phyloP scores from a whole-genome alignment of 129 eudicot species.

The Flaveria robusta region DNA sequence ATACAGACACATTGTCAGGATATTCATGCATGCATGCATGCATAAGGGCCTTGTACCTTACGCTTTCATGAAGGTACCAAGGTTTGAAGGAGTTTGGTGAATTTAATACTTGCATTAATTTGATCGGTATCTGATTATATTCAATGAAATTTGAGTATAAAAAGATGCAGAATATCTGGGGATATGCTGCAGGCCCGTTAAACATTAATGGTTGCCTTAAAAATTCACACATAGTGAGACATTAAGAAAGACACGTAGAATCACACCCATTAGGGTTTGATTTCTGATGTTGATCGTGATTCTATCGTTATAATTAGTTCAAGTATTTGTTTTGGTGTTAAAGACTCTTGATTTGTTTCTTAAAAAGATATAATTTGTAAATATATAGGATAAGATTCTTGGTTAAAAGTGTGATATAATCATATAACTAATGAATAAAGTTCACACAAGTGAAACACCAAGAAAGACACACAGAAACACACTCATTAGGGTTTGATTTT shows the following conservation, averaged over 20 bases:
- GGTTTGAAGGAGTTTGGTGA: constrained; percentile 28
- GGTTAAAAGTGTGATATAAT: not conserved
- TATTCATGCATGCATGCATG: constrained; percentile 31
- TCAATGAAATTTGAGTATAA: constrained; percentile 10
- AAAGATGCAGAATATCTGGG: constrained; percentile 26
- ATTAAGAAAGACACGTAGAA: constrained; percentile 31
- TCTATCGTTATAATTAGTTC: not conserved
- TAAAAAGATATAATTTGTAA: constrained; percentile 8
- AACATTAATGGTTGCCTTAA: constrained; percentile 31
- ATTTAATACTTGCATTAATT: constrained; percentile 20
- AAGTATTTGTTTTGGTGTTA: constrained; percentile 8
- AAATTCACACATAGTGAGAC: constrained; percentile 33
- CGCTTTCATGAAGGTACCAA: constrained; percentile 22
- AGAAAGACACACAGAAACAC: constrained; percentile 23
- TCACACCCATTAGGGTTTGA: constrained; percentile 30
- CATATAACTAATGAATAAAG: not conserved
- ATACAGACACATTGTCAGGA: not conserved
- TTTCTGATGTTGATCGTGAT: constrained; percentile 26
- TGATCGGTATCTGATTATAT: constrained; percentile 6
- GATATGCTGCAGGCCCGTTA: constrained; percentile 38
- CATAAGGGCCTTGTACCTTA: constrained; percentile 21
- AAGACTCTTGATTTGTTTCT: constrained; percentile 23
- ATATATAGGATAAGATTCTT: not conserved
- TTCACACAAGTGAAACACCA: constrained; percentile 27
- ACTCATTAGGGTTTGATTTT: constrained; percentile 24